Percentiles rank a stretch among this genome's conserved stretches.
Conservation (phyloP, 2,329 filamentous ascomycete species). For the Trichoderma cornu-damae region DNA sequence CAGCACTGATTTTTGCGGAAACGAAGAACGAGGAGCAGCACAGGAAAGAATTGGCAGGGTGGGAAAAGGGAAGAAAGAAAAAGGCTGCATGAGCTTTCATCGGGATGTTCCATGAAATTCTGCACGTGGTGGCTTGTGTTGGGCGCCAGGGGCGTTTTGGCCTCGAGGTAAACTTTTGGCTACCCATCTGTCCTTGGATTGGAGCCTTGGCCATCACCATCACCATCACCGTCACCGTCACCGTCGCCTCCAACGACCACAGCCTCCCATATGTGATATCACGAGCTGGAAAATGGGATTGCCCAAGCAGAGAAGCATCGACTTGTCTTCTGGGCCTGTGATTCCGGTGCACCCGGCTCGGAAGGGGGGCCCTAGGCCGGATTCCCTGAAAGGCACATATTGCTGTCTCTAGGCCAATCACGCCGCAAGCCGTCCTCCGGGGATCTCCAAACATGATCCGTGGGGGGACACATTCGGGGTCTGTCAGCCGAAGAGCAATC, state of each 20-base stretch:
- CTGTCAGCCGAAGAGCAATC: background rate
- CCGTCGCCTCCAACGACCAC: background rate
- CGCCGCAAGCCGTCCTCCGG: slow-evolving; percentile 10
- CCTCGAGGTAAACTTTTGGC: background rate
- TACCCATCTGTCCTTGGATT: background rate
- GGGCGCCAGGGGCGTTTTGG: background rate
- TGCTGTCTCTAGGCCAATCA: slow-evolving; percentile 8
- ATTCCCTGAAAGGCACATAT: slow-evolving; percentile 8
- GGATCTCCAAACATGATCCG: background rate
- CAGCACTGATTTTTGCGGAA: slow-evolving; percentile 8
- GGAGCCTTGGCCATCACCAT: background rate
- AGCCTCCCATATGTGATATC: background rate
- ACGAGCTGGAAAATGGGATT: background rate
- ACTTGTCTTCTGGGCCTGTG: background rate
- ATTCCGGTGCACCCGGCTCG: slow-evolving; percentile 9
- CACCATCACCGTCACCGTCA: background rate
- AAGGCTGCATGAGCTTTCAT: background rate
- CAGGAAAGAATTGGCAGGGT: background rate
- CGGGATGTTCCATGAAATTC: background rate
- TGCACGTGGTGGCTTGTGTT: slow-evolving; percentile 9
- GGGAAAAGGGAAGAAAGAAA: background rate
- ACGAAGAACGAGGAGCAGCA: background rate
- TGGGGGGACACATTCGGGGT: background rate
- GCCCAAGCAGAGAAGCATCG: background rate
- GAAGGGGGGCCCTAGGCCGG: background rate